phyloP scores from a whole-genome alignment of 768 basidiomycete genomes.

The Lentinula detonsa region DNA sequence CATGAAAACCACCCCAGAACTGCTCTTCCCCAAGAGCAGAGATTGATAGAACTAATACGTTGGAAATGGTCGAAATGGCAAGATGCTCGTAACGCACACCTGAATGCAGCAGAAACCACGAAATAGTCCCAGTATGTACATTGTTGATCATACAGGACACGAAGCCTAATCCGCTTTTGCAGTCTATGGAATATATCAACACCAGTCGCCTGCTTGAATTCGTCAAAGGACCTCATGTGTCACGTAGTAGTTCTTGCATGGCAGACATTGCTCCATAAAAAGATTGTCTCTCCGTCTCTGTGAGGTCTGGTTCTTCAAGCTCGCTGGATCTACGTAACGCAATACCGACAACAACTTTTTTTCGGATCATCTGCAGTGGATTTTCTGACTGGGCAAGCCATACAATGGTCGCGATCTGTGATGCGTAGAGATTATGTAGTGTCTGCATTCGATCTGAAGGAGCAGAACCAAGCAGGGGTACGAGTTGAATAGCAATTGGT shows the following conservation, averaged over 20 bases:
- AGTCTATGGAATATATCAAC: not conserved
- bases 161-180: not conserved
- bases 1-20: conserved; percentile 78
- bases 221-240: conserved; percentile 1
- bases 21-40: conserved; percentile 48
- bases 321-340: conserved; percentile 44
- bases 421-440: conserved; percentile 73
- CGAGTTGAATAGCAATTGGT: conserved; percentile 70
- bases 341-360: conserved; percentile 70
- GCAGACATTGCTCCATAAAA: conserved; percentile 49
- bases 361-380: conserved; percentile 35
- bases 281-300: conserved; percentile 33
- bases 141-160: not conserved
- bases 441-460: conserved; percentile 64
- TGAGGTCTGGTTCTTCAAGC: conserved; percentile 20
- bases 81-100: not conserved
- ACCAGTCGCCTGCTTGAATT: not conserved
- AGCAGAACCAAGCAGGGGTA: conserved; percentile 71
- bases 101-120: not conserved
- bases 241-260: conserved; percentile 29
- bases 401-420: conserved; percentile 82
- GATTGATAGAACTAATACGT: conserved; percentile 43
- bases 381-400: conserved; percentile 53
- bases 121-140: not conserved
- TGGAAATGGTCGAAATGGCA: conserved; percentile 61